Evolutionary conservation across 1,284 basidiomycete species (phyloP).

Genomic region (Puccinia horiana): DNA sequence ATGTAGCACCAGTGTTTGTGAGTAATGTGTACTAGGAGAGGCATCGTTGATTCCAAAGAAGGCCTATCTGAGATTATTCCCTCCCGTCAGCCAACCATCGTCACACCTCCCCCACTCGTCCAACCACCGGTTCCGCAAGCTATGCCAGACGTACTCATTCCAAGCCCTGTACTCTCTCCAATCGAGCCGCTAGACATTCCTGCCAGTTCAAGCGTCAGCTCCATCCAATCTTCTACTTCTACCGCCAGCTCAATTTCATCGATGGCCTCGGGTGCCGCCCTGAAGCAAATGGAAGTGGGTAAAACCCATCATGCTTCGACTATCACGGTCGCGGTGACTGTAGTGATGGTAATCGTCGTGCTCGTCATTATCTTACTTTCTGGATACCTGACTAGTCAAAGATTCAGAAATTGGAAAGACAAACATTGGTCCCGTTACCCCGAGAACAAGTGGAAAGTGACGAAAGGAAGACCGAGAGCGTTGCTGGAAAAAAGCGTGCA

Average conservation of each 20-base stretch:
- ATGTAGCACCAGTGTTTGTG: not conserved
- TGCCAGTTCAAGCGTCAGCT: not conserved
- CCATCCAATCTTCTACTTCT: not conserved
- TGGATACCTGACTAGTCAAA: conserved; percentile 17
- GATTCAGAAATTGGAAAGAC: conserved; percentile 23
- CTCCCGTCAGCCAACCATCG: not conserved
- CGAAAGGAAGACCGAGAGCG: not conserved
- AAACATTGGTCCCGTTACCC: not conserved
- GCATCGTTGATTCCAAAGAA: not conserved
- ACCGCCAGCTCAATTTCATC: conserved; percentile 26
- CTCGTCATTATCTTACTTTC: not conserved
- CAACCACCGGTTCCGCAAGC: not conserved
- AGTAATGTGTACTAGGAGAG: not conserved
- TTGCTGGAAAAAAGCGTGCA: not conserved
- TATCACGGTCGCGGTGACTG: not conserved
- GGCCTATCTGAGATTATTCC: not conserved
- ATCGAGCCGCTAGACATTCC: not conserved
- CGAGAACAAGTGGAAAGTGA: not conserved
- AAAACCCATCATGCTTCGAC: conserved; percentile 6
- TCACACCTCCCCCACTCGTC: not conserved
- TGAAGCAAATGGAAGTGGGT: not conserved
- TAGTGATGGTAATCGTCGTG: not conserved
- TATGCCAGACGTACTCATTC: not conserved
- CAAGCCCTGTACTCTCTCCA: not conserved
- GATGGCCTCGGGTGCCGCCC: not conserved